phyloP scores from a whole-genome alignment of 73 alveolate genomes.

The Paramecium sonneborni region DNA sequence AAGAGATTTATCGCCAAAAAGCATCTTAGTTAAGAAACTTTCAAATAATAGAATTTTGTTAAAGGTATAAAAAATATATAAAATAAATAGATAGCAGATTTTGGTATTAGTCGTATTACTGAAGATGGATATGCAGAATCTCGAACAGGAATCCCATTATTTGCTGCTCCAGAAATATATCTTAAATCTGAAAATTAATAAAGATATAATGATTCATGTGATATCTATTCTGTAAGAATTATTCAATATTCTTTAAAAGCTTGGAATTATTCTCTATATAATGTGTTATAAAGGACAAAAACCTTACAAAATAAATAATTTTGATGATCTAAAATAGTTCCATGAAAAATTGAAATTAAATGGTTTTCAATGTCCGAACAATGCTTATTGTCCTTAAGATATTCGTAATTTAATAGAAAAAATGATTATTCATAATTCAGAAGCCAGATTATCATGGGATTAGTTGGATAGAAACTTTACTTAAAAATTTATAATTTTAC shows the following conservation, averaged over 20 bases:
- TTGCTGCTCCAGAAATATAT: not conserved
- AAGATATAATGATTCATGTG: not conserved
- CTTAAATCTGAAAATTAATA: not conserved
- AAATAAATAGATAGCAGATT: not conserved
- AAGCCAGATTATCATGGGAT: not conserved
- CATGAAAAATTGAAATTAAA: not conserved
- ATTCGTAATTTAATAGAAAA: not conserved
- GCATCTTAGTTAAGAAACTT: not conserved
- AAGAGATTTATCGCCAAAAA: not conserved
- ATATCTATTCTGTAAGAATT: not conserved
- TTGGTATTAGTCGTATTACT: not conserved
- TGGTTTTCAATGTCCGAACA: not conserved
- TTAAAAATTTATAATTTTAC: not conserved
- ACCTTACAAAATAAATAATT: not conserved
- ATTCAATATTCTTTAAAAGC: not conserved
- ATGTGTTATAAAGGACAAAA: not conserved
- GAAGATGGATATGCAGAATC: not conserved
- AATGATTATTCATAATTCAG: not conserved
- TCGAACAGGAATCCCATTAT: not conserved
- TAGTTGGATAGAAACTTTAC: not conserved
- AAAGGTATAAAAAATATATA: not conserved
- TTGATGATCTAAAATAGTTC: not conserved
- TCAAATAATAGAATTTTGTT: not conserved
- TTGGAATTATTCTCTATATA: not conserved
- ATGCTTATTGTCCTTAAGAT: not conserved